Conservation (phyloP, 192 early-diverging fungal species). For the Spizellomyces sp. region DNA sequence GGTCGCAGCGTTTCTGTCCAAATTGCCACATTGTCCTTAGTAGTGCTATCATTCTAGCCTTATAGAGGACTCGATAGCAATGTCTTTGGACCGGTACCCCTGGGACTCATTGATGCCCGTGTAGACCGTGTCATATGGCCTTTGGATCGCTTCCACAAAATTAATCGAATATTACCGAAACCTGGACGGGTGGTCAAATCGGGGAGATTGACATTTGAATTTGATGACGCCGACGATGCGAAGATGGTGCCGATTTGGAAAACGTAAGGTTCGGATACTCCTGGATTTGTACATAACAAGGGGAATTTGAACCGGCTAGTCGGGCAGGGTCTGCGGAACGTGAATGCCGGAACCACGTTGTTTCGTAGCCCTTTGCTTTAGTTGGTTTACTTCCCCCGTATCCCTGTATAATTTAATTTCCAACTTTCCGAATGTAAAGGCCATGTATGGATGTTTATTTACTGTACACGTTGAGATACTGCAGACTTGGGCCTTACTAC, state of each 20-base stretch:
- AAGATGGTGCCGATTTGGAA: background rate
- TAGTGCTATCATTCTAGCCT: slow-evolving; percentile 16
- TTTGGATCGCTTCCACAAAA: slow-evolving; percentile 60
- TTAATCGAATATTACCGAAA: slow-evolving; percentile 24
- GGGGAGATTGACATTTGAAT: background rate
- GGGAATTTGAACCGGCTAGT: too few species aligned
- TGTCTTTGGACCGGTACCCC: slow-evolving; percentile 74
- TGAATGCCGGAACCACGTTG: too few species aligned
- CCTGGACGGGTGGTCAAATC: slow-evolving; percentile 22
- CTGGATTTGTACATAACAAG: too few species aligned
- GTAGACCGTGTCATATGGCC: slow-evolving; percentile 71
- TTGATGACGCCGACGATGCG: slow-evolving; percentile 6
- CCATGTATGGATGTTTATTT: too few species aligned
- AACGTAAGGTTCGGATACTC: too few species aligned
- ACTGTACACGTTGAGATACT: too few species aligned
- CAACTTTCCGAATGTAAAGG: too few species aligned
- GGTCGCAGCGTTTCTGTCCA: background rate
- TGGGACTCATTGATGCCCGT: slow-evolving; percentile 66
- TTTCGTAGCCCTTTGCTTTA: too few species aligned
- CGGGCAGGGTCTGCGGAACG: too few species aligned
- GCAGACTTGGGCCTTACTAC: too few species aligned
- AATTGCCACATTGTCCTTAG: background rate
- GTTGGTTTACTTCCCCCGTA: too few species aligned
- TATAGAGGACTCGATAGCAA: slow-evolving; percentile 84
- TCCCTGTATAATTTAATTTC: too few species aligned